phyloP scores from a whole-genome alignment of 1,284 basidiomycete species.

The Melampsora larici-populina region DNA sequence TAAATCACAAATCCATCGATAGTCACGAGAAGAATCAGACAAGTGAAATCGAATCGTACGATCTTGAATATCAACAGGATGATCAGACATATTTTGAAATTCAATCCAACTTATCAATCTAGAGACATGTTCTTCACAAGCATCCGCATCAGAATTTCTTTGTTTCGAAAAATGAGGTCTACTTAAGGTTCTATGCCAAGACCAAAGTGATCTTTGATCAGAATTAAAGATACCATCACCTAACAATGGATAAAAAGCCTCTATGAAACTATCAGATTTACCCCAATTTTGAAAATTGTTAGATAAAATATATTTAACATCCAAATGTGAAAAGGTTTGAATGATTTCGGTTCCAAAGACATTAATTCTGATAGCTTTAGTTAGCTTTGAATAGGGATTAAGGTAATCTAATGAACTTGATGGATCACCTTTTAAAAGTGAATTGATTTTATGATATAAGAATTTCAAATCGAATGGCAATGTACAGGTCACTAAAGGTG shows the following conservation, averaged over 20 bases:
- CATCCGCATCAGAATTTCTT: conserved; percentile 66
- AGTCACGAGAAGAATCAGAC: conserved; percentile 69
- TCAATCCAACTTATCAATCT: conserved; percentile 55
- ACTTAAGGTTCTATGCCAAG: conserved; percentile 66
- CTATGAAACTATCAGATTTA: conserved; percentile 27
- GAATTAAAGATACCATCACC: too few relatives aligned
- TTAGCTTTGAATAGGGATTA: background rate
- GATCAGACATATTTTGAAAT: too few relatives aligned
- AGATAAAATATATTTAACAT: conserved; percentile 34
- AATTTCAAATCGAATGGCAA: conserved; percentile 33
- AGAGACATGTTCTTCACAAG: conserved; percentile 62
- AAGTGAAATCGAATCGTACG: conserved; percentile 65
- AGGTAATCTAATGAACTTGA: background rate
- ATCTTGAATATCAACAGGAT: too few relatives aligned
- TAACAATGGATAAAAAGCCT: conserved; percentile 18
- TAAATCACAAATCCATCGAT: conserved; percentile 67
- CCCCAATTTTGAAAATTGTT: conserved; percentile 31
- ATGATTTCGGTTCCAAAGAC: conserved; percentile 12
- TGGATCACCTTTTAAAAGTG: too few relatives aligned
- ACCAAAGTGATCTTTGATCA: too few relatives aligned
- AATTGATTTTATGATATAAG: background rate
- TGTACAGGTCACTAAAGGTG: conserved; percentile 14
- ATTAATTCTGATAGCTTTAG: conserved; percentile 2
- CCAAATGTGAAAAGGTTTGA: too few relatives aligned
- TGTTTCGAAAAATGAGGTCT: conserved; percentile 71